Percentiles rank a stretch among this genome's conserved stretches.
Conservation (phyloP, 1,139 yeast genomes). For the Suhomyces wounanorum region DNA sequence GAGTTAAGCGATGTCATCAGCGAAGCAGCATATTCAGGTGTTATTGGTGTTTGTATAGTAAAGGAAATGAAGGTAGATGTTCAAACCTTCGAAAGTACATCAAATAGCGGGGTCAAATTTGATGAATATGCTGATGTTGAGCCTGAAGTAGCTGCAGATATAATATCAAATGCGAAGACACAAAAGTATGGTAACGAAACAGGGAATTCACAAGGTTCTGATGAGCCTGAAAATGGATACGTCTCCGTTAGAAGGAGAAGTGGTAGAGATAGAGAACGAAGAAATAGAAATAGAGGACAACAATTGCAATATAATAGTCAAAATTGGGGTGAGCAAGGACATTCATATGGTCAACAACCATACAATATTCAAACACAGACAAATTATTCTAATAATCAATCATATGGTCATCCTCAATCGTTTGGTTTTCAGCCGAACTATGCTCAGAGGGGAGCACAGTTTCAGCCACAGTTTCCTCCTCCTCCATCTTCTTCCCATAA, state of each 20-base stretch:
- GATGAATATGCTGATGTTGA: conserved; percentile 79
- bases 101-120: conserved; percentile 73
- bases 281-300: conserved; percentile 1
- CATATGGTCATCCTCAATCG: not conserved
- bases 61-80: conserved; percentile 62
- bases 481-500: conserved; percentile 8
- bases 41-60: conserved; percentile 69
- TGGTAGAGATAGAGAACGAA: conserved; percentile 5
- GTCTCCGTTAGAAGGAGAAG: not conserved
- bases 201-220: not conserved
- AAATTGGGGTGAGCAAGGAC: not conserved
- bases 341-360: not conserved
- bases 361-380: not conserved
- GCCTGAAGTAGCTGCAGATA: conserved; percentile 62
- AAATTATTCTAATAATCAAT: not conserved
- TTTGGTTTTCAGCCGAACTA: not conserved
- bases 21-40: conserved; percentile 83
- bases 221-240: not conserved
- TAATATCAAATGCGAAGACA: conserved; percentile 33
- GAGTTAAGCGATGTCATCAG: conserved; percentile 59
- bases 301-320: not conserved
- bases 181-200: conserved; percentile 23
- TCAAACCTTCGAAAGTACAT: conserved; percentile 69
- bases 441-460: not conserved
- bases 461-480: conserved; percentile 1